A percentile compares a stretch with the other conserved stretches of the same genome.
Conservation (phyloP, 2,329 filamentous ascomycete genomes). For the Tolypocladium paradoxum region DNA sequence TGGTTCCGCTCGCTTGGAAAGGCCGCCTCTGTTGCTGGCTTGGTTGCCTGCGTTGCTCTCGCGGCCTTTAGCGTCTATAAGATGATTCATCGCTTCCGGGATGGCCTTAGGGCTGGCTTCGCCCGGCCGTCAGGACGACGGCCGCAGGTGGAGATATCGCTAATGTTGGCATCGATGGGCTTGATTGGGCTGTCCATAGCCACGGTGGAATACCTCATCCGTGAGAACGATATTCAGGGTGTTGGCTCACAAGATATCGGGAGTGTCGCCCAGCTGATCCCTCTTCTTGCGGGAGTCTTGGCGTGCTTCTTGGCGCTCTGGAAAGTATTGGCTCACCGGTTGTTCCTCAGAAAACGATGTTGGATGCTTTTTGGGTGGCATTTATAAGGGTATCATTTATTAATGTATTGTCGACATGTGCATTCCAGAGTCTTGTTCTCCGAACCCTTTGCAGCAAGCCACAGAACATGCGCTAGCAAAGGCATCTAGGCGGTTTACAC, state of each 20-base stretch:
- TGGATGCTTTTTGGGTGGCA: constrained; percentile 11
- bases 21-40: constrained; percentile 5
- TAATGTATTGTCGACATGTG: no score
- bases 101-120: constrained; percentile 4
- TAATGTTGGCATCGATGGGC: constrained; percentile 9
- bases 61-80: constrained; percentile 1
- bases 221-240: constrained; percentile 5
- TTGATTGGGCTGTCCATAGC: constrained; percentile 9
- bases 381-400: no score
- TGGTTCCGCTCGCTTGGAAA: constrained; percentile 10
- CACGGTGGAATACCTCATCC: constrained; percentile 11
- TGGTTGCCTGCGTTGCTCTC: constrained; percentile 7
- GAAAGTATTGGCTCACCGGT: constrained; percentile 8
- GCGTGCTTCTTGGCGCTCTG: constrained; percentile 8
- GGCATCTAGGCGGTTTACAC: no score
- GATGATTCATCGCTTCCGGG: constrained; percentile 3
- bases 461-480: no score
- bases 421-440: no score
- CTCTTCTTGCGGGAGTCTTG: constrained; percentile 11
- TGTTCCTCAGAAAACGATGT: constrained; percentile 9
- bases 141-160: constrained; percentile 10
- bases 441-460: no score
- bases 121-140: not conserved
- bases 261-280: constrained; percentile 13
- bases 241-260: constrained; percentile 5